Base-by-base conservation (phyloP, 208 protist genomes). In the Kentomonas sorsogonicus region DNA sequence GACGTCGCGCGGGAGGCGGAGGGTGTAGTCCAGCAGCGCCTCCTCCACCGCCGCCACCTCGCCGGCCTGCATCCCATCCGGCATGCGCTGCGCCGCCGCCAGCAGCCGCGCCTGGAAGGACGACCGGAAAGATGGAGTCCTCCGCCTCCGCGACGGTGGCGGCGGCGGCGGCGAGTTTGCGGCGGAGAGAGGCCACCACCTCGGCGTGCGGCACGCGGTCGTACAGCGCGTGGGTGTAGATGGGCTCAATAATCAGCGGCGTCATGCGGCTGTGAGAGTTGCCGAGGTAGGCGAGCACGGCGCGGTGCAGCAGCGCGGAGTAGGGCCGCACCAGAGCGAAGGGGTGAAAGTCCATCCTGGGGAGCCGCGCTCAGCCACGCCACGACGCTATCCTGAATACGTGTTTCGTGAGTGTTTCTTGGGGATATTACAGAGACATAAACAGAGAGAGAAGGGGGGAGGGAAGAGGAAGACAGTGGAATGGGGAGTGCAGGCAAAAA, bases 191-290 rank as follows among this genome's bases (percentile, higher is more conserved):
- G 26, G 29, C 22, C 10, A 87, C 71, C 55, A 86, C 47, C 20
- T 70, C 48, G 4, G 33, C 57, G 55, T 92, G 80, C n/a, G 57
- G 52, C 29, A 85, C 80, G 30, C 74, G 67, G 63, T 92, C 77
- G 34, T 72, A 55, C n/a, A 74, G 48, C 20, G 71, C 73, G 45
- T 76, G 75, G 10, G 64, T 60, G 25, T 63, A 53, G 47, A 86
- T 46, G 6, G 71, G 33, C 29, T 92, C 81, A 2, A 72, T 22
- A 11, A 68, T 52, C 18, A 63, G 54, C 2, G 45, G 9, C n/a
- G 48, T 52, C 25, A 77, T 3, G 26, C 11, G 20, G 22, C 6
- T 20, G 15, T 31, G 45, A 7, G 26, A 6, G n/a, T n/a, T n/a
- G 7, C 15, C 11, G 3, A 79, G 23, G 5, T 58, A 30, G 26